Evolutionary conservation across 2,329 filamentous ascomycete species (phyloP).

Genomic region (Aschersonia sp.): DNA sequence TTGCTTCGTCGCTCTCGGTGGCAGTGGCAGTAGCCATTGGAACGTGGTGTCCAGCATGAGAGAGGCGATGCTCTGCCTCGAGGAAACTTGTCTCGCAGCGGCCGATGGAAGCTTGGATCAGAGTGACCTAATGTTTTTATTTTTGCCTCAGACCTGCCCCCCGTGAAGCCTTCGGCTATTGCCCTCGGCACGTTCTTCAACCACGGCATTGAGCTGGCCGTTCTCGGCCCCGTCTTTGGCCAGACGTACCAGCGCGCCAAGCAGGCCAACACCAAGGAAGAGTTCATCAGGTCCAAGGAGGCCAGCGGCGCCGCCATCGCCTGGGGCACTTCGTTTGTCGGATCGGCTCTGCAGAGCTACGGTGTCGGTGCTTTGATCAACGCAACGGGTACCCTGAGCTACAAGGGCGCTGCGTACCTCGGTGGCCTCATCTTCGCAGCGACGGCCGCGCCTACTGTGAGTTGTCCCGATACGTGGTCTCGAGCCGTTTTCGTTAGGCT

Average conservation of each 20-base stretch:
- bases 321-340: slow-evolving; percentile 81
- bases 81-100: too few relatives aligned
- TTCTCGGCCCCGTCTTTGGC: slow-evolving; percentile 82
- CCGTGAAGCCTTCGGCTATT: slow-evolving; percentile 96
- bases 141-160: slow-evolving; percentile 35
- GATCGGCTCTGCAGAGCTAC: slow-evolving; percentile 79
- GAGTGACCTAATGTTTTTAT: slow-evolving; percentile 1
- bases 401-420: slow-evolving; percentile 94
- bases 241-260: slow-evolving; percentile 90
- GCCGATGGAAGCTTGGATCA: too few relatives aligned
- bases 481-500: too few relatives aligned
- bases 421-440: slow-evolving; percentile 86
- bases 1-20: too few relatives aligned
- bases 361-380: slow-evolving; percentile 86
- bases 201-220: slow-evolving; percentile 77
- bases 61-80: too few relatives aligned
- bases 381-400: slow-evolving; percentile 84
- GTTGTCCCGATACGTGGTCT: slow-evolving; percentile 10
- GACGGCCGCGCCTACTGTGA: slow-evolving; percentile 72
- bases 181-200: slow-evolving; percentile 93
- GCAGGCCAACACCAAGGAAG: slow-evolving; percentile 84
- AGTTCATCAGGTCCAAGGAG: slow-evolving; percentile 91
- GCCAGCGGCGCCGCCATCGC: slow-evolving; percentile 74
- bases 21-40: too few relatives aligned
- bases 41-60: too few relatives aligned